Evolutionary conservation across 345 rosid genomes (phyloP), one percentile per base, ranked within the genome.

Genomic region (Eutrema heterophyllum): DNA sequence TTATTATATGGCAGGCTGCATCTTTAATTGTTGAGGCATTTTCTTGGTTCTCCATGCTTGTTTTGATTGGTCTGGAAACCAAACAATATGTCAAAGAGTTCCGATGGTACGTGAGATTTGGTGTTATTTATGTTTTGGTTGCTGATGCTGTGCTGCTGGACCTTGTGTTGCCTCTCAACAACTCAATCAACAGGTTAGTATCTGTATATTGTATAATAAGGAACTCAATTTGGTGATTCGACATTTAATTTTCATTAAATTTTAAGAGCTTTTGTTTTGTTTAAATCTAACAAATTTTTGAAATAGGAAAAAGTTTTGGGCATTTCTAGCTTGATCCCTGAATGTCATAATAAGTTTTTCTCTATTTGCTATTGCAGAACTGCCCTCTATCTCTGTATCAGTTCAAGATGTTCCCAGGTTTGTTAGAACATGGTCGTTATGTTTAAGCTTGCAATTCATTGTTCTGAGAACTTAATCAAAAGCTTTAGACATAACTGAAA

Each of bases 31-130:
- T 84, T 72, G 92, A 90, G 88, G 81, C 90, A 29, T 69, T 85
- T 39, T 75, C 97, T 84, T 92, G 99, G 99, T 83, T 88, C 83
- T 87, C 83, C 59, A 78, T 95, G 89, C 76, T 95, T 70, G 72
- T 82, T 63, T 76, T 90, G 93, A 78, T 86, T 51, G 84, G 72
- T 15, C 33, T 95, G 4, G 99, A 95, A 81, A 86, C 85, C 65
- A 87, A 77, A 57, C 49, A 80, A 67, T 95, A 95, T 69, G 75
- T 89, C 64, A 76, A 78, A 14, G 91, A 92, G 74, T 83, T 92
- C 62, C 86, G 96, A 27, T 90, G 97, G 97, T 88, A 85, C 78
- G 91, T 95, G 35, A 83, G 96, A 53, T 95, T 95, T 58, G 97
- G 89, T 18, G 81, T 92, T 33, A 54, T 90, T 52, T 95, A 92